These are phyloP conservation scores for Odontarrhena argentea DNA, from an alignment of 345 rosid genomes.

Conservation along the genomic window DNA sequence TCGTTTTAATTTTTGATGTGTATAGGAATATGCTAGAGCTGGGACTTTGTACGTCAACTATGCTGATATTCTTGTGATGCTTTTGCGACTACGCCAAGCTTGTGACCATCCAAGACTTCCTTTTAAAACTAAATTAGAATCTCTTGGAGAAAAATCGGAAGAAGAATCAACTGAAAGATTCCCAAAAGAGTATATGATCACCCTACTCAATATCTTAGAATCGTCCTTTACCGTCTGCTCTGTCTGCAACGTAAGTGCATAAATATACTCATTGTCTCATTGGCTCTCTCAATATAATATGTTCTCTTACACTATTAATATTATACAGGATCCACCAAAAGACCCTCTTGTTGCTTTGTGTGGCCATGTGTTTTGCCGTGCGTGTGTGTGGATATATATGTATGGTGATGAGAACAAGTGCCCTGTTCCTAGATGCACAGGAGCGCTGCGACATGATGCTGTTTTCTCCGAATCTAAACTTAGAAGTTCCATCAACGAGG, in stretches of 20 bases:
- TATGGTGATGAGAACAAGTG: constrained; percentile 69
- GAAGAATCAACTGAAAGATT: too few species aligned
- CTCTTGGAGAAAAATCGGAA: too few species aligned
- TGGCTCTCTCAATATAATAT: background rate
- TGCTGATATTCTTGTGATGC: constrained; percentile 84
- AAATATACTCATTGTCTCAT: background rate
- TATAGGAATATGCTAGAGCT: constrained; percentile 78
- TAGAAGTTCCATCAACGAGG: constrained; percentile 50
- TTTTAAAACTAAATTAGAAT: too few species aligned
- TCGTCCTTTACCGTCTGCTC: constrained; percentile 54
- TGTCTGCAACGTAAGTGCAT: constrained; percentile 64
- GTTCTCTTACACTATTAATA: background rate
- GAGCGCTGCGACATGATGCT: constrained; percentile 54
- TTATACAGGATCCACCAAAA: constrained; percentile 76
- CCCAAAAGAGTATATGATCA: constrained; percentile 35
- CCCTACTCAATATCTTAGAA: constrained; percentile 53
- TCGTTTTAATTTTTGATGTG: background rate
- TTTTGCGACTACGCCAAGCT: constrained; percentile 93
- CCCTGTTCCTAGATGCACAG: constrained; percentile 60
- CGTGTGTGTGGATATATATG: constrained; percentile 66
- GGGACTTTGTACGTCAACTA: constrained; percentile 78
- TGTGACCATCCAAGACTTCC: constrained; percentile 67
- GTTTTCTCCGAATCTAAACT: constrained; percentile 71
- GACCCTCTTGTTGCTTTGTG: constrained; percentile 80
- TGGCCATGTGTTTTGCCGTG: constrained; percentile 81